phyloP scores from a whole-genome alignment of 495 filamentous ascomycete genomes.

The Tuber brumale region DNA sequence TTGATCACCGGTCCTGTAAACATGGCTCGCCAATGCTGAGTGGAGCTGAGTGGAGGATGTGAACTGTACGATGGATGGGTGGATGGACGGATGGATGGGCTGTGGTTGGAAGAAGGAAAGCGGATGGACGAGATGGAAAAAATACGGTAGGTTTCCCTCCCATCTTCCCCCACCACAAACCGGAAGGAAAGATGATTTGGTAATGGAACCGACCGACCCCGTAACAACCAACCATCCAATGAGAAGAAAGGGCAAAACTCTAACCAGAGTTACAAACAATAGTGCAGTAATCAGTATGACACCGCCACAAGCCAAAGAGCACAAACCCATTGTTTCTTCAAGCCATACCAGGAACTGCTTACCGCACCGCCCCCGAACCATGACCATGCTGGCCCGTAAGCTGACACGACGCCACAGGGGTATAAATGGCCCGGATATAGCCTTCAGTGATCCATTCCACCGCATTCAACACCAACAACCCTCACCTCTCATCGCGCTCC shows the following conservation, averaged over 20 bases:
- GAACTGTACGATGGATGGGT: not conserved
- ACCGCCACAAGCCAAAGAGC: not conserved
- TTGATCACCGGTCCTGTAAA: not conserved
- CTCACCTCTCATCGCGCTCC: not conserved
- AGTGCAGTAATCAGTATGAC: not conserved
- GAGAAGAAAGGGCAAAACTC: not conserved
- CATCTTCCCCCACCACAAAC: not conserved
- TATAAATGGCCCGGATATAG: not conserved
- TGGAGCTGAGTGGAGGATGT: conserved; percentile 5
- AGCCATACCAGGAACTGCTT: not conserved
- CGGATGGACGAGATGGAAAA: not conserved
- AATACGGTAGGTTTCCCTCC: not conserved
- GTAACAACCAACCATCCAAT: not conserved
- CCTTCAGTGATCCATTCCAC: conserved; percentile 5
- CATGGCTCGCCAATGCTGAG: conserved; percentile 10
- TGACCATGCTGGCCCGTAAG: not conserved
- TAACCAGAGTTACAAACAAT: not conserved
- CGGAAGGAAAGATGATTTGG: not conserved
- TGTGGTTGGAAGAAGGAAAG: conserved; percentile 18
- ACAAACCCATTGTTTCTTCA: not conserved
- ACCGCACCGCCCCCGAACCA: not conserved
- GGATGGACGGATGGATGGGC: conserved; percentile 25
- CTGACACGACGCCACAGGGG: not conserved
- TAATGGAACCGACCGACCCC: not conserved
- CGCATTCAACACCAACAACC: conserved; percentile 3